Evolutionary conservation across 352 stramenopile genomes (phyloP), one percentile per base, ranked within the genome.

Genomic region (Pythium phragmiticola): DNA sequence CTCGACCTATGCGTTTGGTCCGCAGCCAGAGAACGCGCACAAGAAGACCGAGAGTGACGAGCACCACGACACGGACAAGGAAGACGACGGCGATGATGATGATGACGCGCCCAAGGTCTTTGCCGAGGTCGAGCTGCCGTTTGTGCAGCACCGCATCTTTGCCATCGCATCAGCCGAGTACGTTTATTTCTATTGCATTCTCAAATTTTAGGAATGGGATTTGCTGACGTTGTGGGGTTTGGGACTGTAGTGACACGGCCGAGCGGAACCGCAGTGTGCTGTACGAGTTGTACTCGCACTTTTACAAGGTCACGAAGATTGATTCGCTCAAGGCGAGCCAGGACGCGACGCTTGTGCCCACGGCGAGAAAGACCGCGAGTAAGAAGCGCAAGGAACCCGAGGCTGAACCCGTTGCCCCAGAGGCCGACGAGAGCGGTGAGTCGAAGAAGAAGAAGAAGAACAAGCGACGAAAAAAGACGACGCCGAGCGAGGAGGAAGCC

Each of bases 141-240:
- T 76, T 8, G 75, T 94, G 56, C 86, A 94, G 74, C 82, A 93
- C 67, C 84, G 84, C 47, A 82, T 94, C 65, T 92, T 94, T 51
- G 58, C 65, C 6, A 87, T 94, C 63, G 86, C 84, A 1, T 85
- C 86, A 17, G 83, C 82, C 41, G 80, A 91, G 75, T 86, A 77
- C 46, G 74, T 72, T n/a, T 14, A 21, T 21, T 21, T 21, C 19
- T 0, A 13, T 21, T 46, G 7, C 13, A 21, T 46, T 46, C 39
- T n/a, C 39, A 46, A 21, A 46, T 46, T 16, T 46, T 46, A 14
- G 39, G 39, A 39, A 39, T 30, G 11, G 7, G 34, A 11, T 46
- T 46, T 4, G 55, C 39, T 66, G 16, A 67, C 37, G 6, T 21
- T 6, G 16, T 41, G 28, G 19, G 42, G 54, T 28, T 41, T 37